These are phyloP conservation scores for Prunus yedoensis DNA, from an alignment of 331 rosid species.

Conservation along the genomic window DNA sequence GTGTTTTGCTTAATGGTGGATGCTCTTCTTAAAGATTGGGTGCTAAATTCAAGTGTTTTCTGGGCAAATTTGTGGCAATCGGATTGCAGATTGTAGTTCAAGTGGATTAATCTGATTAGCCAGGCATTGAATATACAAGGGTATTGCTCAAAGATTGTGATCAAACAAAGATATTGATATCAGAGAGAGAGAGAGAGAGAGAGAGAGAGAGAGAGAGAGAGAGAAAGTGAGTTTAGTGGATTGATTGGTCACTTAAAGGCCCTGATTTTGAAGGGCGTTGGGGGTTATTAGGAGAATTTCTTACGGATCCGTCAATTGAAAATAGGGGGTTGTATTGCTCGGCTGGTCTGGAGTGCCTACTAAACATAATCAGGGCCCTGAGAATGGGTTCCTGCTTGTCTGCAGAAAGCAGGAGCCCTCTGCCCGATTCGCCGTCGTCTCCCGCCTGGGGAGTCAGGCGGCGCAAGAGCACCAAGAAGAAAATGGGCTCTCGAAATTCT, in stretches of 20 bases:
- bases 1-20: slow-evolving; percentile 2
- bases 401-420: too few species aligned
- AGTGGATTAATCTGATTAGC: too few species aligned
- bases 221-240: background rate
- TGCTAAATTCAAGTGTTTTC: background rate
- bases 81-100: background rate
- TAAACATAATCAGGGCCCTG: too few species aligned
- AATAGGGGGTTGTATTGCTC: too few species aligned
- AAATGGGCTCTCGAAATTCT: too few species aligned
- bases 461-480: too few species aligned
- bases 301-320: slow-evolving; percentile 77
- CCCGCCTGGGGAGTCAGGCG: too few species aligned
- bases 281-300: slow-evolving; percentile 24
- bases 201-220: background rate
- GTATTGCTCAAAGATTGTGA: too few species aligned
- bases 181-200: background rate
- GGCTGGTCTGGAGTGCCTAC: too few species aligned
- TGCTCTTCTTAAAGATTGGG: too few species aligned
- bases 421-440: too few species aligned
- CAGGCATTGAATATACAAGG: slow-evolving; percentile 5
- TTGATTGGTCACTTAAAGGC: background rate
- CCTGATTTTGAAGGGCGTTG: background rate
- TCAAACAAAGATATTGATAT: background rate
- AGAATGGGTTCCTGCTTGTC: too few species aligned
- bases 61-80: background rate